A percentile compares a stretch with the other conserved stretches of the same genome.
phyloP scores from a whole-genome alignment of 441 rosid genomes.

The Aleurites moluccanus region DNA sequence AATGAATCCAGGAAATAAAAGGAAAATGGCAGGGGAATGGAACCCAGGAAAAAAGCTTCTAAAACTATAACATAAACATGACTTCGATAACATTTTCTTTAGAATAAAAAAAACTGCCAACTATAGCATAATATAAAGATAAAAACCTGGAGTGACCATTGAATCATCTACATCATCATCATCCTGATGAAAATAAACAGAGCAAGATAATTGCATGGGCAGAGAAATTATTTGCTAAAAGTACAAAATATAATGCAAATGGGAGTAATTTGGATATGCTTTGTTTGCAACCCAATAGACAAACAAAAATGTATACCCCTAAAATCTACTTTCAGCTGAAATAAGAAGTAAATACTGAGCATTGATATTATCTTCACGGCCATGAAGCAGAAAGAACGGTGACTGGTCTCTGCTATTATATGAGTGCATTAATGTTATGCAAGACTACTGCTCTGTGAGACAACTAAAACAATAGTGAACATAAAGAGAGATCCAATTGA shows the following conservation, averaged over 20 bases:
- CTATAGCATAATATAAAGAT: slow-evolving; percentile 14
- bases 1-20: not conserved
- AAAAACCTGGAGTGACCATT: slow-evolving; percentile 50
- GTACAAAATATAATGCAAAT: not conserved
- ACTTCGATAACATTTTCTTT: slow-evolving; percentile 9
- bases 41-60: slow-evolving; percentile 6
- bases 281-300: not conserved
- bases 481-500: not conserved
- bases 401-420: not conserved
- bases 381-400: not conserved
- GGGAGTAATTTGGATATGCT: not conserved
- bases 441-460: not conserved
- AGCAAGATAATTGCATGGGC: slow-evolving; percentile 4
- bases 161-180: slow-evolving; percentile 58
- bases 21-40: not conserved
- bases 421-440: not conserved
- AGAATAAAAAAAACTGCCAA: slow-evolving; percentile 11
- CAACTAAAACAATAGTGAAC: not conserved
- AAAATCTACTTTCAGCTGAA: not conserved
- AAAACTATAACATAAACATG: slow-evolving; percentile 17
- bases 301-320: not conserved
- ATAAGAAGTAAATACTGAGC: not conserved
- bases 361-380: not conserved
- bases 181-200: slow-evolving; percentile 40
- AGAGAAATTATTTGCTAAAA: slow-evolving; percentile 14